Evolutionary conservation across 352 stramenopile genomes (phyloP).

Genomic region (Phytophthora pistaciae): DNA sequence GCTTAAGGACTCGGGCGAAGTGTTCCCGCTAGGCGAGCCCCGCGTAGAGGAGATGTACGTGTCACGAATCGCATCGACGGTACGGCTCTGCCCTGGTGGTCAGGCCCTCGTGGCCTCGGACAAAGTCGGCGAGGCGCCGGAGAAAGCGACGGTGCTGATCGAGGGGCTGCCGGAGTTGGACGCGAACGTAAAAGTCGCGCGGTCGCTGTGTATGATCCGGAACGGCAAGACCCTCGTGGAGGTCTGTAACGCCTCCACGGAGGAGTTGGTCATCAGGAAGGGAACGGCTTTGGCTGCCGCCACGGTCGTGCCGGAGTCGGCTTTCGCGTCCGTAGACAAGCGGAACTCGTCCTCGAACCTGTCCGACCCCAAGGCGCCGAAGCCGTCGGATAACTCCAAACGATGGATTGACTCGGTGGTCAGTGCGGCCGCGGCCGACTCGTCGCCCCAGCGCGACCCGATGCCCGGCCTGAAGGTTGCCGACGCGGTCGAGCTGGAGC

Average conservation of each 20-base stretch:
- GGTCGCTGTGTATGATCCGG: background rate
- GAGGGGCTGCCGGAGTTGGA: background rate
- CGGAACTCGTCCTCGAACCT: background rate
- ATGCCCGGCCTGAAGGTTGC: background rate
- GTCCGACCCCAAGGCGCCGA: background rate
- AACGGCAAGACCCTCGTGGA: background rate
- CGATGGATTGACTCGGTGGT: background rate
- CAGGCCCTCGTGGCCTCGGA: background rate
- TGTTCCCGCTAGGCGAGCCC: background rate
- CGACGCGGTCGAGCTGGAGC: background rate
- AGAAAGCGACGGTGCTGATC: background rate
- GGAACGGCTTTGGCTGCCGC: background rate
- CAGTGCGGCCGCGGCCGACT: background rate
- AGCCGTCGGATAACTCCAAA: background rate
- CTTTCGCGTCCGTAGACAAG: background rate
- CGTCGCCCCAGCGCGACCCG: background rate
- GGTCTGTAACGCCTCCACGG: conserved; percentile 2
- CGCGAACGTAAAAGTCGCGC: background rate
- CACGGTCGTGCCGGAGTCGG: background rate
- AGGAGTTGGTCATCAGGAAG: background rate
- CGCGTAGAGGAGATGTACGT: background rate
- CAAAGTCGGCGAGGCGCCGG: background rate
- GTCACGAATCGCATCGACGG: background rate
- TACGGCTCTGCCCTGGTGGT: background rate
- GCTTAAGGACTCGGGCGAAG: background rate